Conservation (phyloP, 768 basidiomycete species). For the Amanita jacksonii region DNA sequence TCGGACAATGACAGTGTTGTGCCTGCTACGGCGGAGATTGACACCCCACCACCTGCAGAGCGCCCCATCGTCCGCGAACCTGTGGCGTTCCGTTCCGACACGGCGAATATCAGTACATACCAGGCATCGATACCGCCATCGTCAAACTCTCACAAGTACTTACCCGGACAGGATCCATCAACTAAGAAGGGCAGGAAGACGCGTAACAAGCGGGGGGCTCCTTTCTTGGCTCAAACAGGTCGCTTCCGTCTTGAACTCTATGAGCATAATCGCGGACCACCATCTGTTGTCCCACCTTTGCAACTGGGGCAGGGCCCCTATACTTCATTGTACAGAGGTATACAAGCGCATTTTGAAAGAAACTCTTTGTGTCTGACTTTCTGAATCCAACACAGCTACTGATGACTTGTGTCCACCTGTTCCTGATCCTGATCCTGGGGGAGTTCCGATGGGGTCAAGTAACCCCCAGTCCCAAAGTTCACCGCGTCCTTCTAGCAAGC, state of each 20-base stretch:
- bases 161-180: conserved; percentile 44
- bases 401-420: background rate
- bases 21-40: conserved; percentile 31
- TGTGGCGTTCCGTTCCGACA: conserved; percentile 39
- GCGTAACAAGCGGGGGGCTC: conserved; percentile 24
- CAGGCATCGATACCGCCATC: conserved; percentile 23
- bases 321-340: conserved; percentile 29
- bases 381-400: background rate
- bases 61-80: conserved; percentile 50
- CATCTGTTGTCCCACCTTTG: conserved; percentile 22
- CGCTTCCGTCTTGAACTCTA: conserved; percentile 40
- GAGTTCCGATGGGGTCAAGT: background rate
- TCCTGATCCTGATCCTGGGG: background rate
- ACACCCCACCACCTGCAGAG: conserved; percentile 37
- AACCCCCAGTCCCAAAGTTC: background rate
- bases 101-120: conserved; percentile 30
- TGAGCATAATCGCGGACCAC: conserved; percentile 15
- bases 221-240: conserved; percentile 36
- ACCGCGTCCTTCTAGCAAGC: conserved; percentile 5
- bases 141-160: conserved; percentile 23
- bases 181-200: conserved; percentile 13
- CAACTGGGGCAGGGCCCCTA: conserved; percentile 29
- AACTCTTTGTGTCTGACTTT: no score
- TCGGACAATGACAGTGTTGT: conserved; percentile 44
- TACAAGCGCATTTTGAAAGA: background rate